Conservation (phyloP, 176 grass and related monocot genomes). For the Pharus latifolius region DNA sequence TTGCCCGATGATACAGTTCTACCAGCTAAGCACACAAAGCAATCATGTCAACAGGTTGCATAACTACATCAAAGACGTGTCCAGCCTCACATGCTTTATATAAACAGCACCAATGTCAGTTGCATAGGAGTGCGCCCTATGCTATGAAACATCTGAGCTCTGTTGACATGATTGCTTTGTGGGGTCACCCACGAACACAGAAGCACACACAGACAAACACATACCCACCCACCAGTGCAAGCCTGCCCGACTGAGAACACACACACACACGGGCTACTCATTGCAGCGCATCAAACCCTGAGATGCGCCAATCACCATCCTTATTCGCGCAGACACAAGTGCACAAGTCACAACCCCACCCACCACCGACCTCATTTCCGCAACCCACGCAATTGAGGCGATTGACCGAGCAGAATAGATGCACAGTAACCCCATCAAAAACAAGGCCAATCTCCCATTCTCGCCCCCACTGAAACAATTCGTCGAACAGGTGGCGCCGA, state of each 20-base stretch:
- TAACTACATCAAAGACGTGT: neutral
- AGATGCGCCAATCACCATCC: neutral
- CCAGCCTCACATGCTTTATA: neutral
- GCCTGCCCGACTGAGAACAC: too few relatives aligned
- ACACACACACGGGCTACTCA: neutral
- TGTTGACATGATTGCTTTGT: too few relatives aligned
- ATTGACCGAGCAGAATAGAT: neutral
- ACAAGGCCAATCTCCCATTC: neutral
- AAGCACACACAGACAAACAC: neutral
- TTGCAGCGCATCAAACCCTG: neutral
- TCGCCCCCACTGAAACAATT: neutral
- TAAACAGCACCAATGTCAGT: too few relatives aligned
- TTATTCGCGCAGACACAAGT: neutral
- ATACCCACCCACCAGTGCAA: too few relatives aligned
- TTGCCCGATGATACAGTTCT: neutral
- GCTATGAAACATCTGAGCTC: too few relatives aligned
- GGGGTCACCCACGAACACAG: neutral
- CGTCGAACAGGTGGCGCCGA: neutral
- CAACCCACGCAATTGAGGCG: too few relatives aligned
- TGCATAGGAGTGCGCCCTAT: too few relatives aligned
- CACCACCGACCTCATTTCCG: too few relatives aligned
- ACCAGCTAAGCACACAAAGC: neutral
- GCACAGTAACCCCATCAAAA: neutral
- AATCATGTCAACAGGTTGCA: neutral
- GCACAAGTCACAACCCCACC: too few relatives aligned